Base-by-base conservation (phyloP, 345 rosid genomes). In the Fremontodendron californicum region DNA sequence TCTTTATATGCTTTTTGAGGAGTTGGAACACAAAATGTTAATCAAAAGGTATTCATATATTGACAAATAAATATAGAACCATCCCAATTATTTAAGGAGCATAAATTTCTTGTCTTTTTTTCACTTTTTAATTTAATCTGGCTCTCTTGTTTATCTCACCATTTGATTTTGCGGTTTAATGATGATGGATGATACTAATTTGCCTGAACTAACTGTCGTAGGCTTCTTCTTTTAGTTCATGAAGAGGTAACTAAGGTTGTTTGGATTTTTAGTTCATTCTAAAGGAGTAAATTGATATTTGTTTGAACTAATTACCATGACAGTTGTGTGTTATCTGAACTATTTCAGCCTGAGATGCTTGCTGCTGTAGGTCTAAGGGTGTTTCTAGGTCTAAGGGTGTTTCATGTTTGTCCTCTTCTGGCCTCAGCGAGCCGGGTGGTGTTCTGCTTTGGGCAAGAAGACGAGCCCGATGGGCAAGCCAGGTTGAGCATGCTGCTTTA, bases 291-390 rank as follows among this genome's bases (percentile, higher is more conserved):
- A 45, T 12, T 45, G 16, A 45, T 16, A 45, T 12, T 45, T 1
- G 15, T 45, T 45, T 3, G 7, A 39, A 39, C 40, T 39, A 39
- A 39, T 39, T 39, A 39, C 40, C 5, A 39, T 39, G 40, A 39
- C 40, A 3, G 7, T 39, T 3, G 40, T 39, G 6, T 39, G 3
- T n/a, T n/a, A n/a, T n/a, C n/a, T 1, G 35, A 33, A 33, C 35
- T 33, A 1, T 33, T 33, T 33, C 35, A 33, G 35, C 35, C 35
- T 33, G 9, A 40, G 9, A 40, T 5, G 43, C 75, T 86, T 19
- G 95, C 97, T 0, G 91, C 95, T 95, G 0, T 5, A 37, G 40
- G 40, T 37, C 6, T 0, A 33, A 37, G n/a, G n/a, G n/a, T n/a
- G n/a, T n/a, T n/a, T n/a, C n/a, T n/a, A n/a, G n/a, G n/a, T n/a